Conservation (phyloP, 306 rosid species). For the Dicorynia guianensis region DNA sequence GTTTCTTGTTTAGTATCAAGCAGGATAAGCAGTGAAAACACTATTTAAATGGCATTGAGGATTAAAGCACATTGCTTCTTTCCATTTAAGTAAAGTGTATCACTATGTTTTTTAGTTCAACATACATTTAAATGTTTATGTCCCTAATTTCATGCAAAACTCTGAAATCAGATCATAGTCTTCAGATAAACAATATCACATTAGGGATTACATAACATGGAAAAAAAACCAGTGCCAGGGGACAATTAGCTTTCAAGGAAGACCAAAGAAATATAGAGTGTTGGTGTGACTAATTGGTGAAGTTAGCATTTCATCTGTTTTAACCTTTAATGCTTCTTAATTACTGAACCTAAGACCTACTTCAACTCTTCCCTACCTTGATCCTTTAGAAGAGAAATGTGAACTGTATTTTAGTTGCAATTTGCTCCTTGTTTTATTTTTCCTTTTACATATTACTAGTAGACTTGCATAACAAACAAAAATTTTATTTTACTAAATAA, state of each 20-base stretch:
- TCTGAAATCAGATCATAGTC: conserved; percentile 2
- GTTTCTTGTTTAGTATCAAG: conserved; percentile 1
- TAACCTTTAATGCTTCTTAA: neutral
- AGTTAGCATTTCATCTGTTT: conserved; percentile 10
- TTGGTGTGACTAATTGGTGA: conserved; percentile 24
- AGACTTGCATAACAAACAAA: conserved; percentile 11
- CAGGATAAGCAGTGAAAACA: neutral
- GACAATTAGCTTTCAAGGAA: conserved; percentile 11
- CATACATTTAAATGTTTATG: conserved; percentile 1
- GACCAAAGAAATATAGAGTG: neutral
- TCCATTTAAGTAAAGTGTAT: neutral
- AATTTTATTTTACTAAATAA: conserved; percentile 6
- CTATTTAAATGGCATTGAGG: conserved; percentile 4
- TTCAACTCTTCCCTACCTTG: neutral
- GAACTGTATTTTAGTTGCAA: neutral
- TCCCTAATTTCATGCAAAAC: neutral
- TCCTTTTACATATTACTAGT: conserved; percentile 17
- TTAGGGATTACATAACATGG: neutral
- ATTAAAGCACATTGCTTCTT: conserved; percentile 1
- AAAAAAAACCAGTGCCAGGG: conserved; percentile 10
- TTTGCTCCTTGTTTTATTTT: neutral
- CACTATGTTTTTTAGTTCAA: neutral
- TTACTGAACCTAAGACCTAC: neutral
- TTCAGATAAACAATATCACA: conserved; percentile 26
- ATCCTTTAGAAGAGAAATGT: neutral